These are phyloP conservation scores for Lecanoromycetidae sp. DNA, from an alignment of 2,329 filamentous ascomycete genomes.

Conservation along the genomic window DNA sequence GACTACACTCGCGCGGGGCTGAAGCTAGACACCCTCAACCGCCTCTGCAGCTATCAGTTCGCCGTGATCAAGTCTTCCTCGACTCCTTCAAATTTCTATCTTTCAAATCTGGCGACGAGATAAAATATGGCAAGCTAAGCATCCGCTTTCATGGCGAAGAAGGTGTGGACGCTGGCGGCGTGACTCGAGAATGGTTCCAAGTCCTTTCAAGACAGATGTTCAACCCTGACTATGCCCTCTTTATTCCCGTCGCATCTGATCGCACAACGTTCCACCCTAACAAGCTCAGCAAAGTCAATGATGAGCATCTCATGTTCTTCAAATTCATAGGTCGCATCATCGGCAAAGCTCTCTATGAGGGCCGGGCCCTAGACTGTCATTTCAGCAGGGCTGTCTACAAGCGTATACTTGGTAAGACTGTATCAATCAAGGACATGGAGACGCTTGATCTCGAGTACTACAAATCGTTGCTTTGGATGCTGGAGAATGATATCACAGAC, in stretches of 20 bases:
- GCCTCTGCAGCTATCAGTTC: conserved; percentile 75
- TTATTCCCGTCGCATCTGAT: conserved; percentile 92
- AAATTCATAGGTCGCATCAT: conserved; percentile 99
- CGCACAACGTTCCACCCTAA: conserved; percentile 98
- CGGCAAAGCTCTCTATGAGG: conserved; percentile 94
- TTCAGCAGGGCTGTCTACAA: conserved; percentile 99
- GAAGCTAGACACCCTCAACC: conserved; percentile 60
- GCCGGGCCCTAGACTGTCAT: conserved; percentile 90
- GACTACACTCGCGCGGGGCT: conserved; percentile 64
- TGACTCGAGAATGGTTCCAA: conserved; percentile 98
- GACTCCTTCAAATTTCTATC: conserved; percentile 98
- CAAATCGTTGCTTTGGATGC: conserved; percentile 96
- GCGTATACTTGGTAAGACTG: conserved; percentile 83
- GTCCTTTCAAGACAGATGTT: conserved; percentile 97
- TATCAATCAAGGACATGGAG: conserved; percentile 98
- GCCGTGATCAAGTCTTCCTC: conserved; percentile 90
- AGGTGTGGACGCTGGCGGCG: conserved; percentile 92
- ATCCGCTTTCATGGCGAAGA: conserved; percentile 96
- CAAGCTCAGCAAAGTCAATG: conserved; percentile 83
- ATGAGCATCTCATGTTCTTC: conserved; percentile 94
- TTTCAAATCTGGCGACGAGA: conserved; percentile 91
- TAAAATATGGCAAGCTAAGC: conserved; percentile 98
- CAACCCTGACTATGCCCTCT: conserved; percentile 92
- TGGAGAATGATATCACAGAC: conserved; percentile 96
- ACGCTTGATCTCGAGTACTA: conserved; percentile 97